Percentiles rank a stretch among this genome's conserved stretches.
phyloP scores from a whole-genome alignment of 2,329 filamentous ascomycete species.

The Aspergillus cejpii region DNA sequence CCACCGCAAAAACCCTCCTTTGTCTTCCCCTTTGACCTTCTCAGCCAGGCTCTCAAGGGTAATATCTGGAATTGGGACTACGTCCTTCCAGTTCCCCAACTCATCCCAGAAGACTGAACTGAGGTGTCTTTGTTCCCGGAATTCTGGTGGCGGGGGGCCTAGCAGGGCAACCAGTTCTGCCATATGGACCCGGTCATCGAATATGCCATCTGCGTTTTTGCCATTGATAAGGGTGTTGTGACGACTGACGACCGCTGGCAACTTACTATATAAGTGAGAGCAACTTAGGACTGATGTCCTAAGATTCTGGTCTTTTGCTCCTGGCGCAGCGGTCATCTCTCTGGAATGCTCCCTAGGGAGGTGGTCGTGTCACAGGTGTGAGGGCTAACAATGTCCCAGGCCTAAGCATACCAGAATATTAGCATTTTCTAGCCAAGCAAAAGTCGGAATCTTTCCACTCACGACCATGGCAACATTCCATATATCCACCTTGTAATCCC shows the following conservation, averaged over 20 bases:
- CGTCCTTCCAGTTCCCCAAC: constrained; percentile 16
- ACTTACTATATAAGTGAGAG: too few relatives aligned
- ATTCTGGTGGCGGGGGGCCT: constrained; percentile 15
- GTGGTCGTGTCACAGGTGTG: too few relatives aligned
- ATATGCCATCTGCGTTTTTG: constrained; percentile 18
- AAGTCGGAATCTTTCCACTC: constrained; percentile 12
- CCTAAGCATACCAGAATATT: background rate
- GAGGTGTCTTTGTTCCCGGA: constrained; percentile 12
- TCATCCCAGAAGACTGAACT: constrained; percentile 22
- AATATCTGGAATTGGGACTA: constrained; percentile 15
- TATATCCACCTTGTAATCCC: constrained; percentile 42
- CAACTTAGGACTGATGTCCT: too few relatives aligned
- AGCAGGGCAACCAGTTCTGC: constrained; percentile 22
- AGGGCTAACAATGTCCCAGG: too few relatives aligned
- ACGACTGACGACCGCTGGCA: too few relatives aligned
- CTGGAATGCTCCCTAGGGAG: too few relatives aligned
- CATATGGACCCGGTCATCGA: constrained; percentile 24
- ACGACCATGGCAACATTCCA: constrained; percentile 45
- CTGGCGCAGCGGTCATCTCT: too few relatives aligned
- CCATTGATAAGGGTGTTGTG: constrained; percentile 12
- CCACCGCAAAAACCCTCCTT: constrained; percentile 20
- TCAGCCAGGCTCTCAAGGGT: constrained; percentile 13
- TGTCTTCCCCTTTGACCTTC: constrained; percentile 19
- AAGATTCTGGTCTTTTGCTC: too few relatives aligned
- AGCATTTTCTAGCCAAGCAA: constrained; percentile 5